Base-by-base conservation (phyloP, 1,284 basidiomycete genomes). In the Cronartium quercuum region DNA sequence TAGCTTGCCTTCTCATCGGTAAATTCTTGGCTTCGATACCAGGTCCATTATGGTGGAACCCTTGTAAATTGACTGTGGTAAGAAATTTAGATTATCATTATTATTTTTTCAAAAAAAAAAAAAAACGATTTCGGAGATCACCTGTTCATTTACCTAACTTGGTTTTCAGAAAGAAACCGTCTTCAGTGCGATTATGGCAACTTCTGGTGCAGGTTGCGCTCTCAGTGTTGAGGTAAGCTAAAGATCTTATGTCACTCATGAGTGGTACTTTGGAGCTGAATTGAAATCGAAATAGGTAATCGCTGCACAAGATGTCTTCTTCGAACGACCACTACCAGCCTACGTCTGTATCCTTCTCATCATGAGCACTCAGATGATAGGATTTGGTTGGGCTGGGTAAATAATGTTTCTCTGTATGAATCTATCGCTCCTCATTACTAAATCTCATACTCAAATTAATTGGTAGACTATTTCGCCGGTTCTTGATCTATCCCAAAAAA, bases 341-440 rank as follows among this genome's bases (percentile, higher is more conserved):
- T 42, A 21, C 21, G 6, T 74, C 55, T 10, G 4, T 18, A 57
- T 74, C 41, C 18, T 58, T 47, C 58, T 44, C 35, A 29, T 74
- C 37, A 6, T 74, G 24, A 74, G 70, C 35, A 66, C 51, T 57
- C 70, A 74, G 40, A 34, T 74, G 10, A 60, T 74, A 15, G 70
- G 70, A 2, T 74, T 66, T 38, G 70, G 70, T 41, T 74, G 70
- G 70, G 70, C 70, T 34, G 70, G 70, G 69, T 71, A 51, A n/a
- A n/a, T 6, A 38, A 35, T 65, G 37, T 40, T 29, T 64, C 9
- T 13, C 60, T 15, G 3, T 3, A 34, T 15, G 15, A 21, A 42
- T 10, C 35, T 34, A 21, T n/a, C 29, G 34, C 51, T 42, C 12
- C 2, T 29, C 12, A 4, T 4, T 34, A 24, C 10, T 2, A 35